A percentile compares a stretch with the other conserved stretches of the same genome.
phyloP scores from a whole-genome alignment of 305 asterid species.

The Andrographis paniculata region DNA sequence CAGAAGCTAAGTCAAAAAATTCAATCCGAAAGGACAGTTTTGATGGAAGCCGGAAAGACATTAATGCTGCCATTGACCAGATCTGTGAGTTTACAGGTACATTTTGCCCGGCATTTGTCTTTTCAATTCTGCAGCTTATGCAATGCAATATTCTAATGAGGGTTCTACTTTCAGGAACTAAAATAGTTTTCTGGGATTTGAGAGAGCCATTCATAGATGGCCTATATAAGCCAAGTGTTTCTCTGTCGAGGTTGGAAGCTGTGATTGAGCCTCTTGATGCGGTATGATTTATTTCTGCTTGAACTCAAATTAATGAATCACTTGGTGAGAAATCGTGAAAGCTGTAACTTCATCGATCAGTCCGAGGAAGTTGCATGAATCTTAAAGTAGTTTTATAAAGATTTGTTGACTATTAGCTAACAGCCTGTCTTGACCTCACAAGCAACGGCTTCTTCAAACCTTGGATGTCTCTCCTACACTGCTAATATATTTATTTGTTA shows the following conservation, averaged over 20 bases:
- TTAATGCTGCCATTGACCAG: slow-evolving; percentile 78
- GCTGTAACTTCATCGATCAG: too few relatives aligned
- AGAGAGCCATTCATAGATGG: slow-evolving; percentile 82
- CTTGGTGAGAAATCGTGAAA: too few relatives aligned
- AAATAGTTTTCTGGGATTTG: slow-evolving; percentile 90
- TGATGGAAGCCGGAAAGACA: slow-evolving; percentile 93
- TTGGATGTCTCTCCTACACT: too few relatives aligned
- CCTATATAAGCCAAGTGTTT: slow-evolving; percentile 76
- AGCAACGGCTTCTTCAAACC: too few relatives aligned
- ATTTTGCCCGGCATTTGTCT: slow-evolving; percentile 10
- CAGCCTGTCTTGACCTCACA: too few relatives aligned
- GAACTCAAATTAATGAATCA: neutral
- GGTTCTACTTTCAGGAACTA: slow-evolving; percentile 51
- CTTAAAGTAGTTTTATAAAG: neutral
- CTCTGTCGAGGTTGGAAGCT: slow-evolving; percentile 74
- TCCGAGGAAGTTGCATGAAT: neutral
- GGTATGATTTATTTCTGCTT: slow-evolving; percentile 31
- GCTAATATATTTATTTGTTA: too few relatives aligned
- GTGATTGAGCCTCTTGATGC: slow-evolving; percentile 78
- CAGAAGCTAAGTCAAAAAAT: slow-evolving; percentile 35
- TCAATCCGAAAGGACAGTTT: slow-evolving; percentile 63
- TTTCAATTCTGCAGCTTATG: slow-evolving; percentile 18
- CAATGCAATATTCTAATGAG: slow-evolving; percentile 15
- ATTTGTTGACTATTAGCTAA: too few relatives aligned
- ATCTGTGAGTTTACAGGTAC: slow-evolving; percentile 89